These are phyloP conservation scores for Rusavskia elegans DNA, from an alignment of 495 filamentous ascomycete species.

Conservation along the genomic window DNA sequence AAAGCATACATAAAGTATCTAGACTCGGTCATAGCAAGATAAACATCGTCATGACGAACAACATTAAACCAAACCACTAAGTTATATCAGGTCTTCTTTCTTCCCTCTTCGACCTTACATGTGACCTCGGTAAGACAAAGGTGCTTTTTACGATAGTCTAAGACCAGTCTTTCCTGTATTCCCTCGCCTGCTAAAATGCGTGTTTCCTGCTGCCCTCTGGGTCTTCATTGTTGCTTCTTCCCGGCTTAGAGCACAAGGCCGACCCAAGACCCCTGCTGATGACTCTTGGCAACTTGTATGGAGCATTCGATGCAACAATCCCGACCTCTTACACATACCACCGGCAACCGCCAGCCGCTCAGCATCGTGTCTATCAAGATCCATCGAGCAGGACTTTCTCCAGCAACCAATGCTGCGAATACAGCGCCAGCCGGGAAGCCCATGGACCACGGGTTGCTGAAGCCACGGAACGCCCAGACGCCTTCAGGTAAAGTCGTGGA, in stretches of 20 bases:
- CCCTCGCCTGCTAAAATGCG: too few relatives aligned
- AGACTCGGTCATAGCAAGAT: too few relatives aligned
- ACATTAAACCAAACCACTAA: too few relatives aligned
- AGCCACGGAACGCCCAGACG: not conserved
- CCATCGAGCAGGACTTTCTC: not conserved
- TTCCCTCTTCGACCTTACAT: too few relatives aligned
- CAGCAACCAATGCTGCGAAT: not conserved
- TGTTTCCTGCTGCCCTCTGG: too few relatives aligned
- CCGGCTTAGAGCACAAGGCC: not conserved
- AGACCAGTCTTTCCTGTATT: too few relatives aligned
- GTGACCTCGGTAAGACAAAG: too few relatives aligned
- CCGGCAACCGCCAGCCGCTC: not conserved
- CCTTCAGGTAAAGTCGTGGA: not conserved
- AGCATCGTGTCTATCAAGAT: not conserved
- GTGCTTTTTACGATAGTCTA: too few relatives aligned
- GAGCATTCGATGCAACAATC: conserved; percentile 2
- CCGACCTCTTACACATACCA: not conserved
- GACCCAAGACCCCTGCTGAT: not conserved
- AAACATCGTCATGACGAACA: too few relatives aligned
- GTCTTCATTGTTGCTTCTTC: too few relatives aligned
- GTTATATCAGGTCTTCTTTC: too few relatives aligned
- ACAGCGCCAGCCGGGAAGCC: not conserved
- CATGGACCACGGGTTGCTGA: not conserved
- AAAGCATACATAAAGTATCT: too few relatives aligned
- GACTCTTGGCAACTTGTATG: not conserved